phyloP scores from a whole-genome alignment of 306 rosid genomes.

The Elaeagnus macrophylla region DNA sequence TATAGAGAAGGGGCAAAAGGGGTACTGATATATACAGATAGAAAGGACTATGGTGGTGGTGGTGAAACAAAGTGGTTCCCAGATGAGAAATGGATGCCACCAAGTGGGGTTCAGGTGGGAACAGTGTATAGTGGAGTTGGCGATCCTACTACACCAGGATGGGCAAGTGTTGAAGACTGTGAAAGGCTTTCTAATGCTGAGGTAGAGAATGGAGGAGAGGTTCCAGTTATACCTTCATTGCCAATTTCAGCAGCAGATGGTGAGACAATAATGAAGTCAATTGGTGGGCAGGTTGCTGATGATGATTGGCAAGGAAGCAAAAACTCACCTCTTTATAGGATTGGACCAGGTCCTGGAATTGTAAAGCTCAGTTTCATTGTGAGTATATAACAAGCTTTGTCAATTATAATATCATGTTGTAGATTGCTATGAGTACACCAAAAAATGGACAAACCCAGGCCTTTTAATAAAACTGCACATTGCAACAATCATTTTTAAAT shows the following conservation, averaged over 20 bases:
- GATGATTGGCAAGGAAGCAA: conserved; percentile 70
- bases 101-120: conserved; percentile 72
- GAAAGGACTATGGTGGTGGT: conserved; percentile 51
- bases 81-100: conserved; percentile 57
- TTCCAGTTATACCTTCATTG: conserved; percentile 62
- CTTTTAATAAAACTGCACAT: too few species aligned
- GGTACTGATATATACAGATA: conserved; percentile 48
- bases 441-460: too few species aligned
- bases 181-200: conserved; percentile 46
- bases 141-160: conserved; percentile 71
- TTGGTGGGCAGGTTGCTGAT: conserved; percentile 48
- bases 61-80: conserved; percentile 46
- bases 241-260: conserved; percentile 55
- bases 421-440: too few species aligned
- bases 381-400: conserved; percentile 12
- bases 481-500: too few species aligned
- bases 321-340: conserved; percentile 40
- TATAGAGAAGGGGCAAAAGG: conserved; percentile 52
- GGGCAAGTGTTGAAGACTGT: conserved; percentile 46
- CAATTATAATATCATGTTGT: neutral
- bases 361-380: conserved; percentile 47
- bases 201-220: conserved; percentile 39
- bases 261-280: conserved; percentile 38
- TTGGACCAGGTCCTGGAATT: conserved; percentile 76
- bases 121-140: conserved; percentile 40